Percentiles rank a stretch among this genome's conserved stretches.
phyloP scores from a whole-genome alignment of 2,329 filamentous ascomycete species.

The Diplodia intermedia region DNA sequence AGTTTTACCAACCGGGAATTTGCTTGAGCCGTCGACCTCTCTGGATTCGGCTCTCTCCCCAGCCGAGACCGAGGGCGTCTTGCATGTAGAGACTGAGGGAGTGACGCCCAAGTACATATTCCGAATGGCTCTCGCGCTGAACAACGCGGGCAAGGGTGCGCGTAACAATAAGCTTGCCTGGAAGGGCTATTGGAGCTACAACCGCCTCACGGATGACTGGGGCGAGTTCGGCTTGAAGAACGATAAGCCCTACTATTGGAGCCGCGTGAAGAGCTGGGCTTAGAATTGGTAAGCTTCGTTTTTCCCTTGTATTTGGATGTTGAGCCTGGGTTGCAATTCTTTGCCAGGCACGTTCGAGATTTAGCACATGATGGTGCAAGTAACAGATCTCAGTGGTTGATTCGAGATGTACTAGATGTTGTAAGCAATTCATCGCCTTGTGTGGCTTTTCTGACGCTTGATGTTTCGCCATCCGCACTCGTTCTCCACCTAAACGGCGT shows the following conservation, averaged over 20 bases:
- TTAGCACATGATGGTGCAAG: neutral
- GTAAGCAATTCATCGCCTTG: neutral
- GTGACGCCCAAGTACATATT: constrained; percentile 81
- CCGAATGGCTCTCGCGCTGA: constrained; percentile 77
- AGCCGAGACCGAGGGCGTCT: constrained; percentile 44
- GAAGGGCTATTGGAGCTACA: constrained; percentile 92
- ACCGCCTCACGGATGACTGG: constrained; percentile 88
- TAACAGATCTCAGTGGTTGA: neutral
- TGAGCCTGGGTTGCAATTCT: neutral
- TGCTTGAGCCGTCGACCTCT: constrained; percentile 4
- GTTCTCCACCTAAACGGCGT: neutral
- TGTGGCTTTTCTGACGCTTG: neutral
- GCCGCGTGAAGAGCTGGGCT: constrained; percentile 66
- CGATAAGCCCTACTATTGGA: constrained; percentile 67
- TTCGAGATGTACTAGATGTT: neutral
- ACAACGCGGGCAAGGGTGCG: constrained; percentile 64
- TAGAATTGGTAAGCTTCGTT: constrained; percentile 37
- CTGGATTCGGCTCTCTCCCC: constrained; percentile 1
- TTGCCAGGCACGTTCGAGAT: neutral
- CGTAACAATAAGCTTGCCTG: constrained; percentile 88
- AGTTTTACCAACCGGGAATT: neutral
- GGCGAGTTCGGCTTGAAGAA: constrained; percentile 75
- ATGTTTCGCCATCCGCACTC: too few species aligned
- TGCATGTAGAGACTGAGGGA: constrained; percentile 88
- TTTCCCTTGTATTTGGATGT: neutral